phyloP scores from a whole-genome alignment of 164 flowering plant genomes.

The Vitis labrusca region DNA sequence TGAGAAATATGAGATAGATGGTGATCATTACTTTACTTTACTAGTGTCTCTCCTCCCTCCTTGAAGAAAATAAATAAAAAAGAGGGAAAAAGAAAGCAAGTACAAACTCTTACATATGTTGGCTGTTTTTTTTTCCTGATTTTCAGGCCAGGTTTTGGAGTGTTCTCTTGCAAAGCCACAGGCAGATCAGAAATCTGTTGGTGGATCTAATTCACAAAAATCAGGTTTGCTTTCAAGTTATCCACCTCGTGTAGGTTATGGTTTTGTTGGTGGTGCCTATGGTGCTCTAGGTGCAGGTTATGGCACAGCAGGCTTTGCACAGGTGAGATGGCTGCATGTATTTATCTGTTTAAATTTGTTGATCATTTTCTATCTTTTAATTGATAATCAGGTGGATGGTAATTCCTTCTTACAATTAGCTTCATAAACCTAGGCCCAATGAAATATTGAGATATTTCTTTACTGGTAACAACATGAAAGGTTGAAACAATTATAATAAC shows the following conservation, averaged over 20 bases:
- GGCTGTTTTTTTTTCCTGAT: background rate
- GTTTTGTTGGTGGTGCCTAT: conserved; percentile 54
- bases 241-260: conserved; percentile 69
- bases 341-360: background rate
- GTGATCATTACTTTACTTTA: conserved; percentile 25
- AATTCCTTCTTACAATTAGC: too few relatives aligned
- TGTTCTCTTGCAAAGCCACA: conserved; percentile 94
- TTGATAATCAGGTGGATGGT: too few relatives aligned
- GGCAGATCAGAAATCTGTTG: conserved; percentile 59
- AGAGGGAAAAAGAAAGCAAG: background rate
- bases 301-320: conserved; percentile 61
- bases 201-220: conserved; percentile 47
- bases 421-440: too few relatives aligned
- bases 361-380: too few relatives aligned
- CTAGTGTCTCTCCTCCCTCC: background rate
- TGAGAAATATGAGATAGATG: conserved; percentile 78
- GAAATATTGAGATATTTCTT: too few relatives aligned
- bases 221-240: conserved; percentile 54
- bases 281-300: conserved; percentile 68
- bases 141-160: conserved; percentile 75
- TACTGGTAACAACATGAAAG: too few relatives aligned
- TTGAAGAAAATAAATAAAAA: background rate
- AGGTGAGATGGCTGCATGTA: conserved; percentile 31
- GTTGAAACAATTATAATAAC: too few relatives aligned
- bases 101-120: background rate